These are phyloP conservation scores for Ceratobasidium papillatum DNA, from an alignment of 1,284 basidiomycete species.

Conservation along the genomic window DNA sequence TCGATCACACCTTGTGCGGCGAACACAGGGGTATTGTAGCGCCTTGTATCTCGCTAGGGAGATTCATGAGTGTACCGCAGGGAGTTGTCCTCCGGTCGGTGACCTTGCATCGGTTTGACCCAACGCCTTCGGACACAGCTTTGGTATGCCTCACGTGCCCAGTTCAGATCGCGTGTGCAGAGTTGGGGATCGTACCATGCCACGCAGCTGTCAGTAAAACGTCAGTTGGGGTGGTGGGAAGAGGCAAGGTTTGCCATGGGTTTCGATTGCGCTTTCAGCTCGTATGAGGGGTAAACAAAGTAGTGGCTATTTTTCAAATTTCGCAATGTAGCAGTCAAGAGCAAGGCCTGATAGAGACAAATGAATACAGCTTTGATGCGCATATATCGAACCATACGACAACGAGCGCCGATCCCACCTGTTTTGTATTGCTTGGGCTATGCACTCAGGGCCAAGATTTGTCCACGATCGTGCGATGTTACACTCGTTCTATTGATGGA, in stretches of 20 bases:
- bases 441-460: neutral
- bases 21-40: too few species aligned
- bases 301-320: neutral
- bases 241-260: neutral
- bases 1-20: too few species aligned
- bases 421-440: neutral
- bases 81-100: too few species aligned
- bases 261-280: neutral
- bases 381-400: too few species aligned
- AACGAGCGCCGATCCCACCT: neutral
- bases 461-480: neutral
- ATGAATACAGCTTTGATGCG: too few species aligned
- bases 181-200: neutral
- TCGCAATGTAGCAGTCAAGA: neutral
- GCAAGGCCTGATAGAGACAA: too few species aligned
- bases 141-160: too few species aligned
- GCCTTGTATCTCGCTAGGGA: too few species aligned
- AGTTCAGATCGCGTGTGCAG: too few species aligned
- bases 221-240: neutral
- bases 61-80: too few species aligned
- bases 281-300: neutral
- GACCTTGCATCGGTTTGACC: too few species aligned
- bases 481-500: conserved; percentile 2
- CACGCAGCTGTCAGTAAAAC: neutral
- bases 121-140: too few species aligned